Percentiles rank a stretch among this genome's conserved stretches.
Evolutionary conservation across 2,329 filamentous ascomycete genomes (phyloP).

Genomic region (Sarocladiaceae sp.): DNA sequence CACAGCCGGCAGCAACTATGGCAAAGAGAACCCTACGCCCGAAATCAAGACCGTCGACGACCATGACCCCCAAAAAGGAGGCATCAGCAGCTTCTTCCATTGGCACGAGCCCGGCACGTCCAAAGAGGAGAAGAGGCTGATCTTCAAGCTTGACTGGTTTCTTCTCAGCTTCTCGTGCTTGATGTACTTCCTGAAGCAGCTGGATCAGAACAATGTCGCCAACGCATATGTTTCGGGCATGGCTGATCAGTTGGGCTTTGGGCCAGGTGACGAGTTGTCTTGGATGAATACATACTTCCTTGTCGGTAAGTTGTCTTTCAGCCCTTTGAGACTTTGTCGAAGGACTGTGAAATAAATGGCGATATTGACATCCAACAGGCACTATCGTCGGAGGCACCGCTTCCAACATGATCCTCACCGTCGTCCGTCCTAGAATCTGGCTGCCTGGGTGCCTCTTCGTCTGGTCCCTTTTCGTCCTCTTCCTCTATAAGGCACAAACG

Average conservation of each 20-base stretch:
- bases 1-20: too few species aligned
- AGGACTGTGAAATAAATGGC: too few species aligned
- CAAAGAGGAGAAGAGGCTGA: slow-evolving; percentile 35
- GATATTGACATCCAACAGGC: too few species aligned
- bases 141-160: slow-evolving; percentile 45
- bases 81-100: slow-evolving; percentile 23
- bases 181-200: slow-evolving; percentile 39
- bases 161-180: slow-evolving; percentile 34
- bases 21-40: too few species aligned
- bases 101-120: slow-evolving; percentile 36
- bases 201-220: slow-evolving; percentile 39
- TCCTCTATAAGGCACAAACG: slow-evolving; percentile 29
- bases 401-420: slow-evolving; percentile 37
- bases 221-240: slow-evolving; percentile 44
- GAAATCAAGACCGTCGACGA: too few species aligned
- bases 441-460: slow-evolving; percentile 28
- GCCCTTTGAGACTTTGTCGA: neutral
- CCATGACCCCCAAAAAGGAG: slow-evolving; percentile 16
- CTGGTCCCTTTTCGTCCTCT: slow-evolving; percentile 34
- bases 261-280: slow-evolving; percentile 31
- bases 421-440: slow-evolving; percentile 35
- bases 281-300: slow-evolving; percentile 41
- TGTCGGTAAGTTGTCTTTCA: slow-evolving; percentile 20
- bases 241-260: slow-evolving; percentile 38
- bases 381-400: slow-evolving; percentile 37